These are phyloP conservation scores for Solanum commersonii DNA, from an alignment of 257 asterid genomes.

Conservation along the genomic window DNA sequence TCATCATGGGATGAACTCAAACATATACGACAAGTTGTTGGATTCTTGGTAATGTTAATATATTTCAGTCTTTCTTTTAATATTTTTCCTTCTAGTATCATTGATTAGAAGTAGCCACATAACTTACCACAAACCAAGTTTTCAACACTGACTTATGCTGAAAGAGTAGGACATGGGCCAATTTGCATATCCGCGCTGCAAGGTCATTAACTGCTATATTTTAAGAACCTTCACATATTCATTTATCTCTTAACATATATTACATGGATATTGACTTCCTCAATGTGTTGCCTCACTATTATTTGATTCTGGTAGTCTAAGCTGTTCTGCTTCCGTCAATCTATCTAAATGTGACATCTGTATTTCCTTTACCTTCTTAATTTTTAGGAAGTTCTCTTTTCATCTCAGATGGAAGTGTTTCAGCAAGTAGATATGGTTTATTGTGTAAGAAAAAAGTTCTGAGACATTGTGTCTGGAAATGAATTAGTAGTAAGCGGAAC, in stretches of 20 bases:
- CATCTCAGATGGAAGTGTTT: background rate
- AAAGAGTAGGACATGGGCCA: background rate
- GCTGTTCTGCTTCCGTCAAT: background rate
- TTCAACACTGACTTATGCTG: background rate
- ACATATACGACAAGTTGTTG: conserved; percentile 96
- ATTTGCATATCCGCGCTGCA: background rate
- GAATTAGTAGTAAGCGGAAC: background rate
- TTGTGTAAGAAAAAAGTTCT: background rate
- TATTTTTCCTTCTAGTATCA: background rate
- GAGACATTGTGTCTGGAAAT: background rate
- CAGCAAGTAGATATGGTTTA: background rate
- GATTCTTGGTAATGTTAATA: conserved; percentile 76
- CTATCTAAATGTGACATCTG: background rate
- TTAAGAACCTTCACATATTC: background rate
- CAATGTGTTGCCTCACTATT: background rate
- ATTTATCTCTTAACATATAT: background rate
- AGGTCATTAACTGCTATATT: background rate
- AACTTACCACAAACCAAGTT: background rate
- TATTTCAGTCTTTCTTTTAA: background rate
- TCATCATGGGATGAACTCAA: conserved; percentile 96
- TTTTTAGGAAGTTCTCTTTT: background rate
- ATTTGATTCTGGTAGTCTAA: background rate
- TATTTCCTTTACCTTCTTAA: background rate
- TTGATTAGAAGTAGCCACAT: background rate
- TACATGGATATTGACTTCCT: background rate